Evolutionary conservation across 257 asterid species (phyloP).

Genomic region (Gardenia jasminoides): DNA sequence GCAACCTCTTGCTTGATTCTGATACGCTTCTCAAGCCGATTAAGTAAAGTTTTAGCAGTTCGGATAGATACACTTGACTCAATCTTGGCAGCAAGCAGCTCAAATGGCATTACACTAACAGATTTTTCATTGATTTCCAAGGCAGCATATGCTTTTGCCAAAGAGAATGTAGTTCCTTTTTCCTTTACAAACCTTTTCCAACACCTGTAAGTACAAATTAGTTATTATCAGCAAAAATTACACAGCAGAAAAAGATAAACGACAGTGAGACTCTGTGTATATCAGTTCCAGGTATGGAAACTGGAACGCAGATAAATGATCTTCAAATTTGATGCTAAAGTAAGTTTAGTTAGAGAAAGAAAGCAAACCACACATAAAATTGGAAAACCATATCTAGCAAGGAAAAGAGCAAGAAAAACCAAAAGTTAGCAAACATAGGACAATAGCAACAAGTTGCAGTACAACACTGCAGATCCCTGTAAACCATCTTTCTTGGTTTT

Average conservation of each 20-base stretch:
- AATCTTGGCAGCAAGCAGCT: conserved; percentile 62
- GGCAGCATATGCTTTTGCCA: conserved; percentile 58
- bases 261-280: no score
- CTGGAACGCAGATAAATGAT: not conserved
- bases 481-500: not conserved
- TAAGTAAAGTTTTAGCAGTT: conserved; percentile 61
- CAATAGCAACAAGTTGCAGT: not conserved
- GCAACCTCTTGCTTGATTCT: conserved; percentile 36
- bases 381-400: not conserved
- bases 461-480: not conserved
- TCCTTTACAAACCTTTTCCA: conserved; percentile 56
- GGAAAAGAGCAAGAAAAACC: not conserved
- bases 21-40: conserved; percentile 64
- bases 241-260: not conserved
- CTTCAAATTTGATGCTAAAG: not conserved
- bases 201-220: conserved; percentile 41
- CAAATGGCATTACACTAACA: conserved; percentile 75
- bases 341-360: no score
- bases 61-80: conserved; percentile 57
- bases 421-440: not conserved
- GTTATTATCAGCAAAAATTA: not conserved
- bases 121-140: conserved; percentile 60
- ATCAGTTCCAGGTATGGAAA: not conserved
- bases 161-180: conserved; percentile 51
- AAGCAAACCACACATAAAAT: not conserved